Conservation (phyloP, 1,284 basidiomycete species). For the Rhodotorula sp. region DNA sequence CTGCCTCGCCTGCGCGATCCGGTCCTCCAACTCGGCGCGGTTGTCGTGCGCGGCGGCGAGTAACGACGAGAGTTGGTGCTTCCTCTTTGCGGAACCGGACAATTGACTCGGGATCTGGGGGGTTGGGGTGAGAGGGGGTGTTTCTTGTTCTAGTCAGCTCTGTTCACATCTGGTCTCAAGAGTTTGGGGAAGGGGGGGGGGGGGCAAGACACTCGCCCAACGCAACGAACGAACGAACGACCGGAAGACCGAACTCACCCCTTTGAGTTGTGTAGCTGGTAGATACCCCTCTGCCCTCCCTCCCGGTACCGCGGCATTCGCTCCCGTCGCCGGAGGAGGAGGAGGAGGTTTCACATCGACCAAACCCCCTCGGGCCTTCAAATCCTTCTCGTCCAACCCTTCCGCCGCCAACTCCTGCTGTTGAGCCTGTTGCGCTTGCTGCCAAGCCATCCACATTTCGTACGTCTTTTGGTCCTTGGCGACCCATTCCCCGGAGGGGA, state of each 20-base stretch:
- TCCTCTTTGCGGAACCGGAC: constrained; percentile 27
- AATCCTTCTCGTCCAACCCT: constrained; percentile 29
- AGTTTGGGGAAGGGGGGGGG: too few species aligned
- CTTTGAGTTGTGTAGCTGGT: constrained; percentile 18
- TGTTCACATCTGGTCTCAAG: too few species aligned
- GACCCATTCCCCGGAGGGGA: constrained; percentile 43
- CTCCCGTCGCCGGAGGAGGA: too few species aligned
- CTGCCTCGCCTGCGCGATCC: constrained; percentile 43
- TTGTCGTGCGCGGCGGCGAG: constrained; percentile 45
- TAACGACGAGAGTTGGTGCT: constrained; percentile 44
- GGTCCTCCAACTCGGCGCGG: constrained; percentile 45
- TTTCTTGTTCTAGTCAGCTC: not conserved
- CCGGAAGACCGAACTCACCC: constrained; percentile 5
- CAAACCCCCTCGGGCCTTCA: constrained; percentile 18
- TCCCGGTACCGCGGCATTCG: too few species aligned
- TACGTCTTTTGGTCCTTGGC: constrained; percentile 39
- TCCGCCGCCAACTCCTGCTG: constrained; percentile 1
- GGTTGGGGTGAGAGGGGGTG: not conserved
- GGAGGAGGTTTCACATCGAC: constrained; percentile 18
- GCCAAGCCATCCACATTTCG: constrained; percentile 26
- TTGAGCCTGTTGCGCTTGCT: not conserved
- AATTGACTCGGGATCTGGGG: constrained; percentile 21
- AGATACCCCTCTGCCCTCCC: constrained; percentile 16
- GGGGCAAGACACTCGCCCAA: too few species aligned
- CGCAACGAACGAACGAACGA: too few species aligned